These are phyloP conservation scores for Metschnikowia sp. DNA, from an alignment of 805 yeast genomes.

Conservation along the genomic window DNA sequence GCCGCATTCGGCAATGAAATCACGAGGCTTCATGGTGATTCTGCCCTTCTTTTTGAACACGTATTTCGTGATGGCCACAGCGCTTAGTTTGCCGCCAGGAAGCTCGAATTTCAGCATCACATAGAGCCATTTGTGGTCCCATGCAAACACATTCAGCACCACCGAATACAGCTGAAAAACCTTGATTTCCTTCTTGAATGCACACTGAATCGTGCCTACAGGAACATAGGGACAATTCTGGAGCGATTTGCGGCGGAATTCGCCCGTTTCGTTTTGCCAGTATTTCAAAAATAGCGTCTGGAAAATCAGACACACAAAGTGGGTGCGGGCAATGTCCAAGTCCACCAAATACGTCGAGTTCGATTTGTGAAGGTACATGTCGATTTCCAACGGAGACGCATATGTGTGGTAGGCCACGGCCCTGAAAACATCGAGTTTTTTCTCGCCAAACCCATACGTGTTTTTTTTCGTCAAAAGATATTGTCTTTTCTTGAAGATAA, in stretches of 20 bases:
- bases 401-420: constrained; percentile 45
- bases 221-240: constrained; percentile 62
- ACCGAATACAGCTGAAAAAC: constrained; percentile 61
- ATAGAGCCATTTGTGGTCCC: constrained; percentile 88
- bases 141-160: constrained; percentile 60
- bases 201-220: constrained; percentile 65
- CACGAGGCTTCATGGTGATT: constrained; percentile 66
- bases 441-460: constrained; percentile 30
- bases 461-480: constrained; percentile 25
- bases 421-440: constrained; percentile 37
- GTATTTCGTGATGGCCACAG: constrained; percentile 69
- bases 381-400: constrained; percentile 78
- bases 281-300: constrained; percentile 51
- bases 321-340: constrained; percentile 73
- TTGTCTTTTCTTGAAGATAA: constrained; percentile 34
- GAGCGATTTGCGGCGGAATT: constrained; percentile 25
- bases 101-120: constrained; percentile 55
- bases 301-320: constrained; percentile 54
- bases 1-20: constrained; percentile 55
- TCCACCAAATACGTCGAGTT: constrained; percentile 84
- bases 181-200: constrained; percentile 69
- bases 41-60: constrained; percentile 74
- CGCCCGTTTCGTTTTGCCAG: constrained; percentile 36
- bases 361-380: constrained; percentile 81
- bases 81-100: constrained; percentile 35